phyloP scores from a whole-genome alignment of 257 asterid species.

The Ocimum tenuiflorum region DNA sequence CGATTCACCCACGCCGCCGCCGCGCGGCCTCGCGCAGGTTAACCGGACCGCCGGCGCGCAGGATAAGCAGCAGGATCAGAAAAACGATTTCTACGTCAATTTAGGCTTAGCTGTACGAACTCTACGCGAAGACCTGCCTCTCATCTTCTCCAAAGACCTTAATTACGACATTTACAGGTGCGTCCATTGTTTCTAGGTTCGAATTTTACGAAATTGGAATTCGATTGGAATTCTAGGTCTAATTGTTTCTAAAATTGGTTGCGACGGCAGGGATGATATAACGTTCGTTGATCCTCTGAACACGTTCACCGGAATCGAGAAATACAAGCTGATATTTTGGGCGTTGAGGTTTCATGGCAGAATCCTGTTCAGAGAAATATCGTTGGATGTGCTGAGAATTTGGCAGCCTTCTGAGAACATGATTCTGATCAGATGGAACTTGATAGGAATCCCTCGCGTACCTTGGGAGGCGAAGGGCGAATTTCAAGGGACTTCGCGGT shows the following conservation, averaged over 20 bases:
- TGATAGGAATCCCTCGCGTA: constrained; percentile 62
- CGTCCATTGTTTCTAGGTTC: not conserved
- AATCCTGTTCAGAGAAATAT: constrained; percentile 67
- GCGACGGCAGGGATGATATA: constrained; percentile 64
- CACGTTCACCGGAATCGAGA: constrained; percentile 70
- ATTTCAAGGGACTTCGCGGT: constrained; percentile 75
- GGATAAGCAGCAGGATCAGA: constrained; percentile 39
- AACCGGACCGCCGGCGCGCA: constrained; percentile 30
- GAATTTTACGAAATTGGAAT: not conserved
- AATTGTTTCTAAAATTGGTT: not conserved
- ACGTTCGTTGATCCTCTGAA: constrained; percentile 74
- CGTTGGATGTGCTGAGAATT: constrained; percentile 59
- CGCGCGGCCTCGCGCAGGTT: constrained; percentile 38
- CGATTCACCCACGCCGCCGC: constrained; percentile 28
- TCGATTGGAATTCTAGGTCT: not conserved
- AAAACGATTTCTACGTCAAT: constrained; percentile 67
- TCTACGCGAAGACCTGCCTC: constrained; percentile 80
- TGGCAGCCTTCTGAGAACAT: constrained; percentile 87
- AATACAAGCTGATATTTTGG: constrained; percentile 73
- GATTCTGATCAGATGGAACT: constrained; percentile 67
- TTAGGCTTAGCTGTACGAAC: constrained; percentile 80
- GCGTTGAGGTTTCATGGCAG: constrained; percentile 82
- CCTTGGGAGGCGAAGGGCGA: constrained; percentile 87
- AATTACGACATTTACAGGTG: constrained; percentile 78
- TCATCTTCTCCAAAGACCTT: constrained; percentile 68